A percentile compares a stretch with the other conserved stretches of the same genome.
phyloP scores from a whole-genome alignment of 768 basidiomycete genomes.

The Paxillus involutus region DNA sequence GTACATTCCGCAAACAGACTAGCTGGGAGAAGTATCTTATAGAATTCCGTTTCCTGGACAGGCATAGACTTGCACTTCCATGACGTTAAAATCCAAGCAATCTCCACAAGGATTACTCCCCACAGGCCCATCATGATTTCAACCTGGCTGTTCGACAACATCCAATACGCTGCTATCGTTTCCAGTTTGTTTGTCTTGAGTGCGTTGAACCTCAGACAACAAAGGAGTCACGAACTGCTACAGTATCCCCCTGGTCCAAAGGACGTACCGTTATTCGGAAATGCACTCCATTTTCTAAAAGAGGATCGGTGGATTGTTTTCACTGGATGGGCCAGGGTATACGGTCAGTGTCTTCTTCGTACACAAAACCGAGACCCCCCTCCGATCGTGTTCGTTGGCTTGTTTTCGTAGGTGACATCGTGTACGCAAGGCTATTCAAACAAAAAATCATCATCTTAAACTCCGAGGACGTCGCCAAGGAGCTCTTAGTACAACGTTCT shows the following conservation, averaged over 20 bases:
- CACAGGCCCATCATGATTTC: background rate
- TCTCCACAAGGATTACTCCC: too few species aligned
- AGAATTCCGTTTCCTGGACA: too few species aligned
- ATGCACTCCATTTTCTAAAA: background rate
- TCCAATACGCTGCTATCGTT: background rate
- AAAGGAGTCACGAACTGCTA: background rate
- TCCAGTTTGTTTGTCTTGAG: background rate
- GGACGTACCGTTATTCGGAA: background rate
- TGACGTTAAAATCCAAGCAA: too few species aligned
- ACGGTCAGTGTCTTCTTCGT: background rate
- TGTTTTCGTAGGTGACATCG: background rate
- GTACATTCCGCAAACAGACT: too few species aligned
- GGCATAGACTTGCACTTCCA: too few species aligned
- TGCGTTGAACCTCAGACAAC: background rate
- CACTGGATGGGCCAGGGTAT: background rate
- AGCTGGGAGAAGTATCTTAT: too few species aligned
- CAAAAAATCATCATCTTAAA: slow-evolving; percentile 10
- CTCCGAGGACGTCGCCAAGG: slow-evolving; percentile 11
- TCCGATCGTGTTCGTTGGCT: background rate
- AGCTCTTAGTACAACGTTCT: slow-evolving; percentile 11
- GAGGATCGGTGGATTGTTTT: background rate
- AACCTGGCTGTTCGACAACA: background rate
- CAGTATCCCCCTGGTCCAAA: background rate
- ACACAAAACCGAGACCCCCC: background rate
- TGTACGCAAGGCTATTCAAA: slow-evolving; percentile 4